A percentile compares a stretch with the other conserved stretches of the same genome.
Evolutionary conservation across 768 basidiomycete species (phyloP).

Genomic region (Roridomyces roridus): DNA sequence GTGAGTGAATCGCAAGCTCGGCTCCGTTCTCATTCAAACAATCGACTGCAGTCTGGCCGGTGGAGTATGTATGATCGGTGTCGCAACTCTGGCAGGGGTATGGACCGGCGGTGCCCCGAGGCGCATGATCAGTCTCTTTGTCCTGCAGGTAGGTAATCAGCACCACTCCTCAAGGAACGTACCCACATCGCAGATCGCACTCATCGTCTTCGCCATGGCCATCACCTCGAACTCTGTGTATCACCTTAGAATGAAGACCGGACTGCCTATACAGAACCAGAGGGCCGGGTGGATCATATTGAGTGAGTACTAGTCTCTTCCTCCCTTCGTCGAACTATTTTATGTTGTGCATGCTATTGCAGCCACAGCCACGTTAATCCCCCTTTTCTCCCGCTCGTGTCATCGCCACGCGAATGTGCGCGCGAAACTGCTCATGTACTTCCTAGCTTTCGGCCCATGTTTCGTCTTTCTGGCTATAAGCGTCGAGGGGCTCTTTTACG

Average conservation of each 20-base stretch:
- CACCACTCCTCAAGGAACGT: too few species aligned
- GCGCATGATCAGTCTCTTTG: too few species aligned
- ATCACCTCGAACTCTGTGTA: constrained; percentile 64
- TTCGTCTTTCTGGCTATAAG: constrained; percentile 85
- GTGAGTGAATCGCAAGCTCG: constrained; percentile 52
- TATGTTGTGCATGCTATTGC: neutral
- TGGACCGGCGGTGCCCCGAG: neutral
- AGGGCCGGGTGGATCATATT: constrained; percentile 68
- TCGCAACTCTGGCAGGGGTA: neutral
- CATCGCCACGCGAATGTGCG: constrained; percentile 46
- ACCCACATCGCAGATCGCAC: constrained; percentile 25
- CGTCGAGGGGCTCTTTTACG: constrained; percentile 81
- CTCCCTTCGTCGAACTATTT: neutral
- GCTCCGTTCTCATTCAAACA: neutral
- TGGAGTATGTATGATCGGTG: constrained; percentile 11
- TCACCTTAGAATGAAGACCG: constrained; percentile 68
- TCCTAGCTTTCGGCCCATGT: constrained; percentile 75
- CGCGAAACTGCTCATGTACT: constrained; percentile 64
- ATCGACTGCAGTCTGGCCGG: constrained; percentile 19
- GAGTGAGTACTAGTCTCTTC: constrained; percentile 49
- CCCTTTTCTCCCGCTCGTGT: constrained; percentile 47
- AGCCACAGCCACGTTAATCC: constrained; percentile 59
- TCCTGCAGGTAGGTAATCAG: too few species aligned
- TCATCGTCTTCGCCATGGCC: constrained; percentile 53
- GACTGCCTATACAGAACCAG: constrained; percentile 68